Evolutionary conservation across 371 early-diverging fungal species (phyloP).

Genomic region (Syncephalastrum sp.): DNA sequence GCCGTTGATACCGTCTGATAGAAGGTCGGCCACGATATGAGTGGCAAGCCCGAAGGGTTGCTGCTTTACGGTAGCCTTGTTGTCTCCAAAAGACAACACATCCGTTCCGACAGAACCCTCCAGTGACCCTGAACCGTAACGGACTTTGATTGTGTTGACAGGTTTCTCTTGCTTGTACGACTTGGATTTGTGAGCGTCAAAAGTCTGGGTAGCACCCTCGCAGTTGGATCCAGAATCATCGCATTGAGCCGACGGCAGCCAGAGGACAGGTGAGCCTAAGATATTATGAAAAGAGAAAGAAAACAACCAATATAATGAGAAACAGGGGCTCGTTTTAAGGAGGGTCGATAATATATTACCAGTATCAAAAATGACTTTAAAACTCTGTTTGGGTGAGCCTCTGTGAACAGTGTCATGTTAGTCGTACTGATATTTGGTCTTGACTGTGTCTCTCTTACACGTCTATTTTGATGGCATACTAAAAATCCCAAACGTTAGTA

Average conservation of each 20-base stretch:
- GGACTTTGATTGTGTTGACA: conserved; percentile 1
- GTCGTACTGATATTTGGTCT: neutral
- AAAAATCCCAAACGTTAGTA: neutral
- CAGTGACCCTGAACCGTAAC: conserved; percentile 16
- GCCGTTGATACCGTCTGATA: conserved; percentile 16
- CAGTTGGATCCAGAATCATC: neutral
- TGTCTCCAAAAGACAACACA: conserved; percentile 12
- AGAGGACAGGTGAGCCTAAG: conserved; percentile 11
- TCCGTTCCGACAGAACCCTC: conserved; percentile 14
- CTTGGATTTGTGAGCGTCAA: conserved; percentile 3
- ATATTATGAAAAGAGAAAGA: neutral
- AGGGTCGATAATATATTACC: conserved; percentile 33
- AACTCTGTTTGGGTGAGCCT: conserved; percentile 86
- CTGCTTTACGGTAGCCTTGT: conserved; percentile 3
- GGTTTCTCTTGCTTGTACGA: conserved; percentile 1
- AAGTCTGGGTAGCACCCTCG: conserved; percentile 1
- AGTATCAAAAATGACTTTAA: conserved; percentile 93
- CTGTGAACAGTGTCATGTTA: neutral
- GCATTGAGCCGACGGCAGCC: conserved; percentile 10
- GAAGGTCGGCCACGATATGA: neutral
- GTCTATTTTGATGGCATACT: conserved; percentile 16
- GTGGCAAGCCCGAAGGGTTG: conserved; percentile 22
- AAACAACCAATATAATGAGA: neutral
- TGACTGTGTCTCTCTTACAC: conserved; percentile 6
- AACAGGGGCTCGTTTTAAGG: neutral